Conservation (phyloP, 2,329 filamentous ascomycete species). For the Monosporascus sp. region DNA sequence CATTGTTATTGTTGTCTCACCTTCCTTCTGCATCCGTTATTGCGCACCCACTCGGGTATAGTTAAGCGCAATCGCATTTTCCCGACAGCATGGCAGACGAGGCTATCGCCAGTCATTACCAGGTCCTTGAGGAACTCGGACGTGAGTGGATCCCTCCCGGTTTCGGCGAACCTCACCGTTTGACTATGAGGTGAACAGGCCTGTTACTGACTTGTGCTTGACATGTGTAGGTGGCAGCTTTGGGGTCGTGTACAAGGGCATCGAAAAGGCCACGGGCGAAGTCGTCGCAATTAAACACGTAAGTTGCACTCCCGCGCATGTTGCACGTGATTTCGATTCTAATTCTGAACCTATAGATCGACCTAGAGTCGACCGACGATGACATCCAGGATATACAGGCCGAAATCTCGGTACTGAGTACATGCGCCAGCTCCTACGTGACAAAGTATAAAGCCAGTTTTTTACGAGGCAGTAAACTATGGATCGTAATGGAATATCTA, state of each 20-base stretch:
- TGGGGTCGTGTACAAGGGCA: slow-evolving; percentile 93
- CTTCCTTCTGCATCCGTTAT: slow-evolving; percentile 1
- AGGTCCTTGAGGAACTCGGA: slow-evolving; percentile 92
- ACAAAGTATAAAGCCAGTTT: slow-evolving; percentile 97
- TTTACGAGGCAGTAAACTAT: slow-evolving; percentile 91
- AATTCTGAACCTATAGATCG: slow-evolving; percentile 60
- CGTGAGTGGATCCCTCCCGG: slow-evolving; percentile 53
- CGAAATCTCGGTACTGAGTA: slow-evolving; percentile 91
- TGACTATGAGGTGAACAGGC: too few species aligned
- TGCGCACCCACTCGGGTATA: neutral
- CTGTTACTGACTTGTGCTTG: neutral
- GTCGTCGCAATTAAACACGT: slow-evolving; percentile 97
- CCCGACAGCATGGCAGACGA: slow-evolving; percentile 48
- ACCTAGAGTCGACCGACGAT: slow-evolving; percentile 97
- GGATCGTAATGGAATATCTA: slow-evolving; percentile 99
- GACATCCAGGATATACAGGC: slow-evolving; percentile 98
- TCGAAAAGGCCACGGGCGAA: slow-evolving; percentile 84
- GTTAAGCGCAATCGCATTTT: slow-evolving; percentile 10
- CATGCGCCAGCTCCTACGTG: slow-evolving; percentile 88
- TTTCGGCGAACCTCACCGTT: neutral
- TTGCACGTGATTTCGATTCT: slow-evolving; percentile 1
- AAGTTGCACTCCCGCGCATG: slow-evolving; percentile 30
- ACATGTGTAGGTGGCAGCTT: slow-evolving; percentile 74
- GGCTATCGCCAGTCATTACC: slow-evolving; percentile 78
- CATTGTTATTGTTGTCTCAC: slow-evolving; percentile 7